Evolutionary conservation across 345 rosid genomes (phyloP).

Genomic region (Eucalyptus cloeziana): DNA sequence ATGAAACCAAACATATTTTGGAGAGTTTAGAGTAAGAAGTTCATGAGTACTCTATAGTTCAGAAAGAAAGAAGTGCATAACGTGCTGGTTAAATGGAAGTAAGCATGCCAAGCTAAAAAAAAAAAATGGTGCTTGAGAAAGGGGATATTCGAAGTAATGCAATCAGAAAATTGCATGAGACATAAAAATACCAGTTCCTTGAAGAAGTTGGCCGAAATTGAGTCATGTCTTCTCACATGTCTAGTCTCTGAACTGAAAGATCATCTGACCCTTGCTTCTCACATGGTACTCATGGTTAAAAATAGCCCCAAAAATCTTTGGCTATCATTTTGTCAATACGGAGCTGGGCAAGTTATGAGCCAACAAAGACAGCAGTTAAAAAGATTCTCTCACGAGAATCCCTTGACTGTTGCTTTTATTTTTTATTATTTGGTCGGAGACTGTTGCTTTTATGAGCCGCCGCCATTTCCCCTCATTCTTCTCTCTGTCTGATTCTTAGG

Average conservation of each 20-base stretch:
- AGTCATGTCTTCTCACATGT: background rate
- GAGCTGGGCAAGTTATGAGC: conserved; percentile 80
- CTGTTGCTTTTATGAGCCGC: too few relatives aligned
- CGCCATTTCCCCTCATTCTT: too few relatives aligned
- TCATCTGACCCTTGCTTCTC: background rate
- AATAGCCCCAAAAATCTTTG: background rate
- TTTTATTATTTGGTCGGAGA: too few relatives aligned
- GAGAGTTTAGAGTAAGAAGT: background rate
- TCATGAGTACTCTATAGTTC: background rate
- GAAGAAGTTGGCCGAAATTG: background rate
- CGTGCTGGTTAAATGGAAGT: background rate
- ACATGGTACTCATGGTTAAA: background rate
- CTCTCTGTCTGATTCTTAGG: too few relatives aligned
- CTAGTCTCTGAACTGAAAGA: background rate
- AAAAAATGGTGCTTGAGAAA: background rate
- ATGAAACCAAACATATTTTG: background rate
- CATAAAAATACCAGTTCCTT: too few relatives aligned
- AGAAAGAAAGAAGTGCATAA: background rate
- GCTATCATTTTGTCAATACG: conserved; percentile 11
- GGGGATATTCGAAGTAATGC: background rate
- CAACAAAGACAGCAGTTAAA: conserved; percentile 76
- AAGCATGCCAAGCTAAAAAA: background rate
- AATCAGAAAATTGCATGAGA: background rate
- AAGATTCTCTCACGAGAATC: conserved; percentile 61
- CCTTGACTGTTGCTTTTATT: background rate